phyloP scores from a whole-genome alignment of 148 eudicot species.

The Diospyros kaki region DNA sequence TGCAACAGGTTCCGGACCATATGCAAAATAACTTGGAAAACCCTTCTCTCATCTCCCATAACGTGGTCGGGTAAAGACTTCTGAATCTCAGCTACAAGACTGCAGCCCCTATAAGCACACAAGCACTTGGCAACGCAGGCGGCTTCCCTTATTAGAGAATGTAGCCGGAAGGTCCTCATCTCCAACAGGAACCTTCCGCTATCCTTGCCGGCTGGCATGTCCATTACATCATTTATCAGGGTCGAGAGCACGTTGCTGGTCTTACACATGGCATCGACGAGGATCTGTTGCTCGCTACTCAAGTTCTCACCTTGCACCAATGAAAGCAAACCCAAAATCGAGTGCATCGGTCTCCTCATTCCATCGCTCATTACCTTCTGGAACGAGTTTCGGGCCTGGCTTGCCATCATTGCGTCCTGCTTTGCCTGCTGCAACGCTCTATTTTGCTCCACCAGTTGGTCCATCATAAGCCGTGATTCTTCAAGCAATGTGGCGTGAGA shows the following conservation, averaged over 20 bases:
- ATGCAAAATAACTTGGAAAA: constrained; percentile 81
- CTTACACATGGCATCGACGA: constrained; percentile 69
- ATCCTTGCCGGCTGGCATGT: constrained; percentile 49
- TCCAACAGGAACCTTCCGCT: constrained; percentile 62
- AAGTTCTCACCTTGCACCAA: constrained; percentile 52
- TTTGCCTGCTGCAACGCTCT: constrained; percentile 69
- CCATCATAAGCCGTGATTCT: constrained; percentile 75
- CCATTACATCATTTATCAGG: constrained; percentile 77
- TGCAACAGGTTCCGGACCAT: constrained; percentile 75
- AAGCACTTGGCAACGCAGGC: constrained; percentile 74
- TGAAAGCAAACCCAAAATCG: constrained; percentile 68
- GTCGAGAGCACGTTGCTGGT: constrained; percentile 69
- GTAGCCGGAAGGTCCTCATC: constrained; percentile 47
- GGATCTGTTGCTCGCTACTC: constrained; percentile 34
- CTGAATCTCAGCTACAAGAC: constrained; percentile 56
- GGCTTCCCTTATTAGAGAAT: constrained; percentile 55
- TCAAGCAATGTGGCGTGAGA: constrained; percentile 88
- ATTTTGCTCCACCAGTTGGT: constrained; percentile 60
- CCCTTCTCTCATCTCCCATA: constrained; percentile 76
- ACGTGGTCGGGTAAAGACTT: constrained; percentile 57
- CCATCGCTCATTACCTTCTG: constrained; percentile 85
- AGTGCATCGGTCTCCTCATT: constrained; percentile 84
- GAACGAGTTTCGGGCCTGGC: constrained; percentile 64
- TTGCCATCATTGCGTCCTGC: constrained; percentile 73
- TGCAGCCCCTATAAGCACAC: constrained; percentile 44